phyloP scores from a whole-genome alignment of 192 early-diverging fungal species.

The Radiomyces spectabilis region DNA sequence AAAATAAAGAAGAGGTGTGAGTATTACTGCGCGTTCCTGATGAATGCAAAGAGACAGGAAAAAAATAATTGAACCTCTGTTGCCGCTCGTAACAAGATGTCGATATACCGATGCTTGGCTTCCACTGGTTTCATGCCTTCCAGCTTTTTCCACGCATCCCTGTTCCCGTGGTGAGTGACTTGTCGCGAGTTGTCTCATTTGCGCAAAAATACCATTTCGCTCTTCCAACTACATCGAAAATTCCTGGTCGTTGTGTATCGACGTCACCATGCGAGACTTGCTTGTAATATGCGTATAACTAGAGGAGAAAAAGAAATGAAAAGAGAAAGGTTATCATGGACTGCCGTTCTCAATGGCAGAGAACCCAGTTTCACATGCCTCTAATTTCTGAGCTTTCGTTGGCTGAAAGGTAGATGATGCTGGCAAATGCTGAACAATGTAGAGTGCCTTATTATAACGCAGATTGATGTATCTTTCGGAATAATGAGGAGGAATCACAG shows the following conservation, averaged over 20 bases:
- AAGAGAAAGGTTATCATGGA: neutral
- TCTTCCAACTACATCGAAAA: constrained; percentile 41
- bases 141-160: constrained; percentile 36
- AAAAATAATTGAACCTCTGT: no score
- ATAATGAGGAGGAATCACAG: neutral
- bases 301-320: neutral
- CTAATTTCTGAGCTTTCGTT: constrained; percentile 30
- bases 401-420: constrained; percentile 30
- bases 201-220: constrained; percentile 41
- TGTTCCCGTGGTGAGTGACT: no score
- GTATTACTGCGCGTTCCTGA: no score
- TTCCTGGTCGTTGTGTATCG: constrained; percentile 28
- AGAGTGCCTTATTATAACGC: constrained; percentile 24
- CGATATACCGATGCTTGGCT: constrained; percentile 31
- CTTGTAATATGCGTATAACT: constrained; percentile 45
- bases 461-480: constrained; percentile 23
- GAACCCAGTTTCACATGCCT: constrained; percentile 12
- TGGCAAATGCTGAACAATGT: constrained; percentile 28
- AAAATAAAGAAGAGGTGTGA: no score
- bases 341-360: neutral
- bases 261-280: constrained; percentile 37
- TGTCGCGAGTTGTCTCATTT: no score
- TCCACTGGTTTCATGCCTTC: constrained; percentile 41
- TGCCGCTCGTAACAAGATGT: constrained; percentile 14
- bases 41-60: no score